Evolutionary conservation across 2,329 filamentous ascomycete genomes (phyloP).

Genomic region (Ophiosphaerella herpotricha): DNA sequence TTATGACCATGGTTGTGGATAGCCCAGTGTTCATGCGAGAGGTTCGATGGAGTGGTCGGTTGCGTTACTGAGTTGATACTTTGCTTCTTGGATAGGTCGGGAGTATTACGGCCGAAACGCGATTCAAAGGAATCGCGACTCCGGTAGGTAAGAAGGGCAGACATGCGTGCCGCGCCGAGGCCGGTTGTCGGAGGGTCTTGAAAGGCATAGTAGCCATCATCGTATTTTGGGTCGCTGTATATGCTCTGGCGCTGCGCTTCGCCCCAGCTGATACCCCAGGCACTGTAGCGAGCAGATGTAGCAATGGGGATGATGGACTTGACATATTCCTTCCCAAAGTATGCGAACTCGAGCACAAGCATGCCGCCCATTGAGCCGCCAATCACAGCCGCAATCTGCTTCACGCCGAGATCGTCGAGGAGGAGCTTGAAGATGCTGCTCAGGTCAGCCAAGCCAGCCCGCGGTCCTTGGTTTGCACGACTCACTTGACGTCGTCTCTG

Average conservation of each 20-base stretch:
- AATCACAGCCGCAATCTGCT: conserved; percentile 76
- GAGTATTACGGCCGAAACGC: conserved; percentile 89
- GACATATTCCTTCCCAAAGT: conserved; percentile 85
- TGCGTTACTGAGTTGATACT: conserved; percentile 74
- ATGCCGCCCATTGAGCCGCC: conserved; percentile 88
- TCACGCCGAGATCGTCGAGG: conserved; percentile 78
- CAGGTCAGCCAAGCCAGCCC: conserved; percentile 12
- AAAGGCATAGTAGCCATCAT: conserved; percentile 92
- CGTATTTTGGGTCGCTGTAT: conserved; percentile 97
- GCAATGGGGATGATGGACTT: conserved; percentile 81
- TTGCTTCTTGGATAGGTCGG: conserved; percentile 81
- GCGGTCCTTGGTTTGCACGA: conserved; percentile 5
- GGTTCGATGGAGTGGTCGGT: conserved; percentile 45
- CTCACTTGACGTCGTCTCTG: conserved; percentile 90
- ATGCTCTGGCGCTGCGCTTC: conserved; percentile 91
- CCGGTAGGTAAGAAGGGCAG: conserved; percentile 90
- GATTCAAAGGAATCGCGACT: conserved; percentile 97
- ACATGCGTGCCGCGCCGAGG: conserved; percentile 93
- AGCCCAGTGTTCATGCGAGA: conserved; percentile 53
- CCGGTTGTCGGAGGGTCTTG: conserved; percentile 85
- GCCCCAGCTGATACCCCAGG: conserved; percentile 90
- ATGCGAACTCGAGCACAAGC: conserved; percentile 91
- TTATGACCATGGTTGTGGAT: conserved; percentile 59
- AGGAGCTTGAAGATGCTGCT: conserved; percentile 75
- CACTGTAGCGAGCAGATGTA: conserved; percentile 81